Conservation (phyloP, 441 rosid species). For the Oxalis stricta region DNA sequence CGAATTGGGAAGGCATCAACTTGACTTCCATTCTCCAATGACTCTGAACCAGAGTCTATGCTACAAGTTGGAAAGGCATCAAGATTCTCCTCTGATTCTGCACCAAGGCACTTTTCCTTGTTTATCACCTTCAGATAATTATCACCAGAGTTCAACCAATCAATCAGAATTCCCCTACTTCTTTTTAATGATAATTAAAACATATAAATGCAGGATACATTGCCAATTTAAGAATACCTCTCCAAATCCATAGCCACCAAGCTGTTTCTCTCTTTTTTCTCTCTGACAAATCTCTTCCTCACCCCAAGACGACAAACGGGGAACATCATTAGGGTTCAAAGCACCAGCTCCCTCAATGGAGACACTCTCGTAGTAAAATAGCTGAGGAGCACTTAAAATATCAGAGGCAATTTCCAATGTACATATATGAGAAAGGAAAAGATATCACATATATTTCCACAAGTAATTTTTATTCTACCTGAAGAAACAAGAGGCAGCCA, state of each 20-base stretch:
- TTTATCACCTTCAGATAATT: constrained; percentile 17
- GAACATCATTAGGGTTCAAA: constrained; percentile 5
- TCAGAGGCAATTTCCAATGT: constrained; percentile 4
- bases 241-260: constrained; percentile 37
- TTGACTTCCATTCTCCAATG: constrained; percentile 12
- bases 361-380: constrained; percentile 30
- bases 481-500: constrained; percentile 39
- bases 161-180: too few relatives aligned
- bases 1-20: constrained; percentile 4
- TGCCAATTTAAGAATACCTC: constrained; percentile 15
- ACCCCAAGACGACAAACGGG: constrained; percentile 33
- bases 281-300: constrained; percentile 36
- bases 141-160: constrained; percentile 6
- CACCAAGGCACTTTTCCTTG: constrained; percentile 13
- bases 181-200: too few relatives aligned
- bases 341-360: constrained; percentile 21
- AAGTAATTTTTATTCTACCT: constrained; percentile 18
- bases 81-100: constrained; percentile 11
- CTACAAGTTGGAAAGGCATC: constrained; percentile 7
- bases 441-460: not conserved
- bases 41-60: too few relatives aligned
- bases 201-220: not conserved
- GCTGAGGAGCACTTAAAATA: constrained; percentile 13
- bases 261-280: constrained; percentile 32
- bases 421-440: not conserved